phyloP scores from a whole-genome alignment of 2,329 filamentous ascomycete species.

The Pyrenophora tritici-repentis region DNA sequence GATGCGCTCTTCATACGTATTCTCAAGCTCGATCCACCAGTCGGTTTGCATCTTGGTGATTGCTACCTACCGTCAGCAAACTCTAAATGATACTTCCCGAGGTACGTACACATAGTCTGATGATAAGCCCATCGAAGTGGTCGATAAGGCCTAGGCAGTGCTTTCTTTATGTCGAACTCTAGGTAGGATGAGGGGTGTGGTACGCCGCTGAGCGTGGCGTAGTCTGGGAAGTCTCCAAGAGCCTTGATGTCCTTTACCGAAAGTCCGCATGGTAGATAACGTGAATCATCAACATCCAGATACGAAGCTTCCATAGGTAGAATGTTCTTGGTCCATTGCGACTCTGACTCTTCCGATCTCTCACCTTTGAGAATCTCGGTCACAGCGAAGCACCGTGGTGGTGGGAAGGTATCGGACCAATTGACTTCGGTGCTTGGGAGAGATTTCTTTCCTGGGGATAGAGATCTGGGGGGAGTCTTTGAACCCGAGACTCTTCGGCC shows the following conservation, averaged over 20 bases:
- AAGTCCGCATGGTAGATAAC: constrained; percentile 70
- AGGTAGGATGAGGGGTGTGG: constrained; percentile 68
- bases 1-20: constrained; percentile 70
- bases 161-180: constrained; percentile 70
- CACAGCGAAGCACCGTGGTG: constrained; percentile 56
- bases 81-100: constrained; percentile 2
- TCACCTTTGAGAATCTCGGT: constrained; percentile 37
- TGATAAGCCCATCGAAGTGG: constrained; percentile 85
- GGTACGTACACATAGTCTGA: constrained; percentile 82
- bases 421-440: constrained; percentile 35
- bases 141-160: constrained; percentile 74
- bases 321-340: constrained; percentile 30
- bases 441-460: constrained; percentile 55
- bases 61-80: constrained; percentile 54
- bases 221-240: constrained; percentile 79
- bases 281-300: constrained; percentile 29
- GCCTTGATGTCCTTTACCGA: constrained; percentile 70
- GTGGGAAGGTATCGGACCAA: constrained; percentile 59
- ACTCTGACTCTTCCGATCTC: constrained; percentile 25
- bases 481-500: constrained; percentile 54
- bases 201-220: constrained; percentile 74
- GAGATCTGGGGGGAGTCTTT: constrained; percentile 58
- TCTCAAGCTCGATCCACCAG: constrained; percentile 89
- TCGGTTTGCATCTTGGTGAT: constrained; percentile 77
- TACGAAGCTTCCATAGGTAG: constrained; percentile 35